Base-by-base conservation (phyloP, 768 basidiomycete genomes). In the Mycena albidolilacea region DNA sequence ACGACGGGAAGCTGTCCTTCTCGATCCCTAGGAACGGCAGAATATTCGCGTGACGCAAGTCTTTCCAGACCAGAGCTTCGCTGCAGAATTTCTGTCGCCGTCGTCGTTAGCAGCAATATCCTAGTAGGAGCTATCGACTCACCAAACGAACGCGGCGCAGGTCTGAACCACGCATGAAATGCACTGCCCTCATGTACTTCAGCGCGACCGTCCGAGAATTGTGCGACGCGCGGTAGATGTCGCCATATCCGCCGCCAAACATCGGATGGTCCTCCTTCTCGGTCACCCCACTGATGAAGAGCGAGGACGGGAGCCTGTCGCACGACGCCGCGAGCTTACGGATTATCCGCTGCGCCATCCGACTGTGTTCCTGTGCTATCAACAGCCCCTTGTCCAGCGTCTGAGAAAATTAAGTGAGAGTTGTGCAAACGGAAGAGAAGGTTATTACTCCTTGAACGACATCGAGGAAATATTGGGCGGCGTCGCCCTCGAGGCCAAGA, bases 41-140 rank as follows among this genome's bases (percentile, higher is more conserved):
- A 21, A 82, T 77, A 64, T 77, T 73, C 7, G 80, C 77, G 65
- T 82, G 79, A n/a, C 76, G 74, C 23, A 81, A 57, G 19, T 79
- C 74, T 64, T 78, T 75, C 81, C 80, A 82, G 19, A 79, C 63
- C 35, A 80, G 70, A 8, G 80, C 80, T 61, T 81, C 80, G 37
- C 76, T 64, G 30, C 77, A 77, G 58, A 81, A 78, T 69, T 75
- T 73, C 81, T 81, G 62, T 30, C 41, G 12, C 17, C 46, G 46
- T 3, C 17, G 7, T 15, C 46, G 10, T 48, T 17, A 48, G 46
- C 41, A 43, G 14, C 41, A 14, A 43, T 10, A 43, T 48, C 46
- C 30, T 30, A 48, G 12, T 48, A 8, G 14, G 46, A 15, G 15
- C 15, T 48, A 7, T 15, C 17, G 46, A 50, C 66, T 59, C 66